A percentile compares a stretch with the other conserved stretches of the same genome.
These are phyloP conservation scores for Colletotrichum simmondsii DNA, from an alignment of 2,329 filamentous ascomycete genomes.

Conservation along the genomic window DNA sequence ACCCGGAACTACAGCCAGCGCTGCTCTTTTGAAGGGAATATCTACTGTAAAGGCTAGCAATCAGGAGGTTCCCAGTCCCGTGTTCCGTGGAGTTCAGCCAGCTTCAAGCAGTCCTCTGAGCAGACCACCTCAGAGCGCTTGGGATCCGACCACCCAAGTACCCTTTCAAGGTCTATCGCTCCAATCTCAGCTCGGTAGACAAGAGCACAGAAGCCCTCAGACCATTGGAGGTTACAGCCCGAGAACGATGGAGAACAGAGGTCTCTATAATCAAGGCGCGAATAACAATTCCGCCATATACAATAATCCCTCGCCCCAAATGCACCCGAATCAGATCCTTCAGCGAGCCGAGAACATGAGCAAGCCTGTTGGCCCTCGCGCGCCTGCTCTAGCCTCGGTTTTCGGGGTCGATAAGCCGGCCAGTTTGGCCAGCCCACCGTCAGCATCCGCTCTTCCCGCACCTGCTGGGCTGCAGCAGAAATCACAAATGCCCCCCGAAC, in stretches of 20 bases:
- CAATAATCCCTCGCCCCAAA: constrained; percentile 5
- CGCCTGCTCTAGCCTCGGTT: constrained; percentile 4
- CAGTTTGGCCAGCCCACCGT: constrained; percentile 41
- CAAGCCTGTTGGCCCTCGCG: constrained; percentile 6
- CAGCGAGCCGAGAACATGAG: constrained; percentile 15
- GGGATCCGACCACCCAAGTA: constrained; percentile 2
- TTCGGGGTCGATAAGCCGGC: constrained; percentile 29
- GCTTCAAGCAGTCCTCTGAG: constrained; percentile 30
- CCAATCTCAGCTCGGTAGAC: constrained; percentile 10
- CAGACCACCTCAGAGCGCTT: constrained; percentile 21
- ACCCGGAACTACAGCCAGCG: constrained; percentile 26
- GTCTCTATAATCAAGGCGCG: constrained; percentile 4
- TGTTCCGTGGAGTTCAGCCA: constrained; percentile 17
- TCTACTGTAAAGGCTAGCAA: constrained; percentile 1
- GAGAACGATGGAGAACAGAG: constrained; percentile 10
- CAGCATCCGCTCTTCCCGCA: constrained; percentile 41
- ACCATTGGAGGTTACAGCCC: neutral
- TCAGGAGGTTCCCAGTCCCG: constrained; percentile 1
- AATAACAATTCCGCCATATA: neutral
- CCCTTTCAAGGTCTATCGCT: constrained; percentile 16
- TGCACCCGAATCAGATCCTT: constrained; percentile 10
- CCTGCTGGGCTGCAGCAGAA: constrained; percentile 44
- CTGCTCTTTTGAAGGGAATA: constrained; percentile 22
- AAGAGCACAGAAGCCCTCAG: constrained; percentile 1
- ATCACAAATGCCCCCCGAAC: constrained; percentile 51